Percentiles rank a stretch among this genome's conserved stretches.
phyloP scores from a whole-genome alignment of 164 flowering plant genomes.

The Magnolia kwangsiensis region DNA sequence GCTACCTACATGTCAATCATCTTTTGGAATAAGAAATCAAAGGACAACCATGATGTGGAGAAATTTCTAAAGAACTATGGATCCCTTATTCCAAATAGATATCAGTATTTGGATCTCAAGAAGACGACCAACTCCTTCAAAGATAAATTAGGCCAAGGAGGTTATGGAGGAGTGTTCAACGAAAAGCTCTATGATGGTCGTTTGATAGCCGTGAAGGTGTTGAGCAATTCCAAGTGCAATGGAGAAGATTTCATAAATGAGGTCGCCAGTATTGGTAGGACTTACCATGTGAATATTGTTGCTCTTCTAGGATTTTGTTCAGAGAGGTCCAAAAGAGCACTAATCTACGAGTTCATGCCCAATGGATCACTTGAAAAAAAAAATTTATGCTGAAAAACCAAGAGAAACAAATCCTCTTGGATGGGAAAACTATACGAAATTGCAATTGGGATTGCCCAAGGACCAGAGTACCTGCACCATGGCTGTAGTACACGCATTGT shows the following conservation, averaged over 20 bases:
- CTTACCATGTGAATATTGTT: slow-evolving; percentile 7
- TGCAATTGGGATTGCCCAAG: not conserved
- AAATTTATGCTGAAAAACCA: not conserved
- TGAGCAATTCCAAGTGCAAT: not conserved
- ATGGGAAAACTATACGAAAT: slow-evolving; percentile 1
- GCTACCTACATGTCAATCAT: not conserved
- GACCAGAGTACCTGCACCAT: slow-evolving; percentile 6
- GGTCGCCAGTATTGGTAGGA: not conserved
- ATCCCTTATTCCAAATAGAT: not conserved
- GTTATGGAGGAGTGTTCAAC: slow-evolving; percentile 1
- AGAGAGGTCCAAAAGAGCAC: slow-evolving; percentile 5
- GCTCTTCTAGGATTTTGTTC: slow-evolving; percentile 4
- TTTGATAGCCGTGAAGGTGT: not conserved
- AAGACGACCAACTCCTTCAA: not conserved
- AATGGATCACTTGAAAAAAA: slow-evolving; percentile 9
- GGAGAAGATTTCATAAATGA: slow-evolving; percentile 12
- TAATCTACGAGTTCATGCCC: slow-evolving; percentile 9
- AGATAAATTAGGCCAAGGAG: slow-evolving; percentile 8
- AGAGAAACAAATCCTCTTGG: not conserved
- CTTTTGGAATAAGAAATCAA: not conserved
- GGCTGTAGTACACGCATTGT: not conserved
- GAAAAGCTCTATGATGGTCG: slow-evolving; percentile 6
- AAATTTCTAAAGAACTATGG: slow-evolving; percentile 5
- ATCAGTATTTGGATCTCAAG: not conserved
- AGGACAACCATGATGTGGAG: not conserved